Conservation (phyloP, 345 rosid genomes). For the Pistacia integerrima region DNA sequence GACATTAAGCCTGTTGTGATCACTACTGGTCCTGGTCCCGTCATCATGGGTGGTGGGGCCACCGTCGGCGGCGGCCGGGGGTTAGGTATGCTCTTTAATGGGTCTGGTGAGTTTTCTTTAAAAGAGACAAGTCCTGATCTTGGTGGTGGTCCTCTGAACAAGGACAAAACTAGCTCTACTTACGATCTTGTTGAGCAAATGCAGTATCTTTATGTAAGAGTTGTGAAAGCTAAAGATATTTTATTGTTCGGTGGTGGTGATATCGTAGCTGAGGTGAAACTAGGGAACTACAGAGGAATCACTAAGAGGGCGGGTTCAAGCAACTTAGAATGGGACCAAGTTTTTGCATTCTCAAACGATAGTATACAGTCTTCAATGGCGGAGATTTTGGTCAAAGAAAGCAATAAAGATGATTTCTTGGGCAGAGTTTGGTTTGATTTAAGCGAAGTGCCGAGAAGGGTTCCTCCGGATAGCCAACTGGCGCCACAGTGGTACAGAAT, state of each 20-base stretch:
- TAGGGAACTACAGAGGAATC: slow-evolving; percentile 70
- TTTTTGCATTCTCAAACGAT: slow-evolving; percentile 77
- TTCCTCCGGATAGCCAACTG: slow-evolving; percentile 73
- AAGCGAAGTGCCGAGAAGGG: slow-evolving; percentile 62
- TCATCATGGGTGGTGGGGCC: slow-evolving; percentile 16
- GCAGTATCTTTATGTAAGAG: slow-evolving; percentile 70
- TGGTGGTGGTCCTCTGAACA: slow-evolving; percentile 57
- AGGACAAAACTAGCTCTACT: slow-evolving; percentile 65
- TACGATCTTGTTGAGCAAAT: slow-evolving; percentile 85
- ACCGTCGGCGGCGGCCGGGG: slow-evolving; percentile 27
- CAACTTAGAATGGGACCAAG: slow-evolving; percentile 62
- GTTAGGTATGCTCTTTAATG: slow-evolving; percentile 28
- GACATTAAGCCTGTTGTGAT: slow-evolving; percentile 58
- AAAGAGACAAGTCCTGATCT: slow-evolving; percentile 76
- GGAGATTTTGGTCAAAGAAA: slow-evolving; percentile 65
- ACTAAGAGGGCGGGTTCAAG: slow-evolving; percentile 50
- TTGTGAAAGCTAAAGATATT: slow-evolving; percentile 55
- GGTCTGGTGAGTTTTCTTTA: slow-evolving; percentile 54
- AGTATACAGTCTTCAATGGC: slow-evolving; percentile 72
- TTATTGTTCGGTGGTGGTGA: slow-evolving; percentile 47
- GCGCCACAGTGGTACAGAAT: slow-evolving; percentile 78
- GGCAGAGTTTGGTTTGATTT: slow-evolving; percentile 73
- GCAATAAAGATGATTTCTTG: slow-evolving; percentile 54
- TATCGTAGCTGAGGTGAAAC: slow-evolving; percentile 58
- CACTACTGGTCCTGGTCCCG: slow-evolving; percentile 42